Evolutionary conservation across 2,329 filamentous ascomycete species (phyloP).

Genomic region (Cercospora janseana): DNA sequence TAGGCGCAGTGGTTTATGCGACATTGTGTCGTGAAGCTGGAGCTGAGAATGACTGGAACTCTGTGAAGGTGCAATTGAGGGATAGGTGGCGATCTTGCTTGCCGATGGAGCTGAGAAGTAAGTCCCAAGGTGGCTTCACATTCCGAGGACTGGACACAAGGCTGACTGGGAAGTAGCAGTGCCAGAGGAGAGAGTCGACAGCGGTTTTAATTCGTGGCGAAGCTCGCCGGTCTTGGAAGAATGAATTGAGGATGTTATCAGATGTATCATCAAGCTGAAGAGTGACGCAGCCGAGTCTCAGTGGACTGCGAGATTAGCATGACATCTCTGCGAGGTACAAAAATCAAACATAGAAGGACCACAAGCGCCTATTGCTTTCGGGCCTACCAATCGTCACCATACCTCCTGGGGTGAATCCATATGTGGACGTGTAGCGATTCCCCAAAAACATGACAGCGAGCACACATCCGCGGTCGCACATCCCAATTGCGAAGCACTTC

Average conservation of each 20-base stretch:
- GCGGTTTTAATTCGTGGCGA: conserved; percentile 2
- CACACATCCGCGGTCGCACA: too few species aligned
- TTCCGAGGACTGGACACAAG: neutral
- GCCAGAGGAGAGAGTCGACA: conserved; percentile 2
- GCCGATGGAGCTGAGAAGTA: conserved; percentile 14
- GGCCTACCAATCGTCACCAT: too few species aligned
- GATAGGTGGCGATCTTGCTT: conserved; percentile 11
- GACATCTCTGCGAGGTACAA: too few species aligned
- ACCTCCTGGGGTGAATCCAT: too few species aligned
- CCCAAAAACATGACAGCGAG: too few species aligned
- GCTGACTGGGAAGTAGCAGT: neutral
- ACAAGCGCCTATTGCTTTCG: too few species aligned
- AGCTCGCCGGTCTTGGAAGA: conserved; percentile 3
- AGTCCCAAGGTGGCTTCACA: neutral
- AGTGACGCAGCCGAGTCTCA: too few species aligned
- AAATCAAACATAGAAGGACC: too few species aligned
- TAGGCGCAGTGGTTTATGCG: neutral
- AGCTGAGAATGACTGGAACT: neutral
- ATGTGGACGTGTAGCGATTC: too few species aligned
- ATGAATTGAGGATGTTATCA: neutral
- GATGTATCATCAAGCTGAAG: too few species aligned
- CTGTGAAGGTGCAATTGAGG: neutral
- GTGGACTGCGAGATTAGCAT: too few species aligned
- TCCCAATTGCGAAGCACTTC: too few species aligned
- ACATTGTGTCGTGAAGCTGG: neutral